A percentile compares a stretch with the other conserved stretches of the same genome.
Evolutionary conservation across 1,284 basidiomycete species (phyloP).

Genomic region (Tylopilus orsonianus): DNA sequence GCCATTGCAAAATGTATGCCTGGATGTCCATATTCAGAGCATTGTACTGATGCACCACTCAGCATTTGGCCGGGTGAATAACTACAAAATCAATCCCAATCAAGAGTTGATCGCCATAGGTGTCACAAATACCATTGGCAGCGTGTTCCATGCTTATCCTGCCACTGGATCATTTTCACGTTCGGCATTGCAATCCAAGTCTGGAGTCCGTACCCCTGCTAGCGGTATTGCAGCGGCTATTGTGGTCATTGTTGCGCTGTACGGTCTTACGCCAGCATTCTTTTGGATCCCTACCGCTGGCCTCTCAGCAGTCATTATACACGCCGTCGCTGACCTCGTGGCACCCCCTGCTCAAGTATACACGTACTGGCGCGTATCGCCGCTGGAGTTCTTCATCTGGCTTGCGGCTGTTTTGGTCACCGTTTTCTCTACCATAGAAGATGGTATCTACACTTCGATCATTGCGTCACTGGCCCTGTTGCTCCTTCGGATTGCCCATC

Average conservation of each 20-base stretch:
- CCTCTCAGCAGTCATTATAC: conserved; percentile 93
- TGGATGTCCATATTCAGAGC: not conserved
- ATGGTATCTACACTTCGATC: conserved; percentile 94
- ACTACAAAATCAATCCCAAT: conserved; percentile 97
- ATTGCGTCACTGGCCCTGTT: conserved; percentile 80
- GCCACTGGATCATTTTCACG: conserved; percentile 98
- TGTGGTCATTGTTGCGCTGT: conserved; percentile 91
- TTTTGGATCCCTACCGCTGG: conserved; percentile 81
- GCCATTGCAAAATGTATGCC: conserved; percentile 84
- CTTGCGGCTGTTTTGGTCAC: conserved; percentile 85
- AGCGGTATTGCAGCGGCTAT: conserved; percentile 88
- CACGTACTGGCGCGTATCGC: conserved; percentile 91
- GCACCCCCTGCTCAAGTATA: conserved; percentile 87
- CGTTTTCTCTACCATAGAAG: conserved; percentile 86
- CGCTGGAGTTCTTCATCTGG: conserved; percentile 93
- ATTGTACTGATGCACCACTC: conserved; percentile 13
- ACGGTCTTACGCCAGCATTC: conserved; percentile 90
- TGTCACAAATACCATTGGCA: conserved; percentile 88
- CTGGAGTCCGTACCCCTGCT: conserved; percentile 91
- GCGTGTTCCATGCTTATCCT: conserved; percentile 89
- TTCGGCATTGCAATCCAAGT: conserved; percentile 93
- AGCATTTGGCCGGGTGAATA: conserved; percentile 94
- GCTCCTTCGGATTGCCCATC: conserved; percentile 87
- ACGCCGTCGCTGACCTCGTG: conserved; percentile 91
- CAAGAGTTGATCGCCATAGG: conserved; percentile 98